A percentile compares a stretch with the other conserved stretches of the same genome.
Conservation (phyloP, 2,329 filamentous ascomycete species). For the Botryotinia convoluta region DNA sequence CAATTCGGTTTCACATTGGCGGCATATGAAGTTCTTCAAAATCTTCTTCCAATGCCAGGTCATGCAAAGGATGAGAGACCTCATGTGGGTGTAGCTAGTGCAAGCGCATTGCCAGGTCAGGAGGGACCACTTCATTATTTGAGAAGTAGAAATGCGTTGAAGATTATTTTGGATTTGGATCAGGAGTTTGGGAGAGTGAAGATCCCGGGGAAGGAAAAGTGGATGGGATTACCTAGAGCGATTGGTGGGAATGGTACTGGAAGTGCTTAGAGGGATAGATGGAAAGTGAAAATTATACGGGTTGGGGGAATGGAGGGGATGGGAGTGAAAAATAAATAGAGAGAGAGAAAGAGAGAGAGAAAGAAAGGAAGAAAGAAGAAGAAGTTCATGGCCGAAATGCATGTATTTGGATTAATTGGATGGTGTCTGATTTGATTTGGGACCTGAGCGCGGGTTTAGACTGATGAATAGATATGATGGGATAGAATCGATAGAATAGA, state of each 20-base stretch:
- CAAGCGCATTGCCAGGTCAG: slow-evolving; percentile 44
- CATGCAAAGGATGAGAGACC: slow-evolving; percentile 46
- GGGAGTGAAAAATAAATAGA: background rate
- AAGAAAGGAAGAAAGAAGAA: background rate
- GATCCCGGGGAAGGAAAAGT: slow-evolving; percentile 32
- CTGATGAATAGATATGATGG: slow-evolving; percentile 5
- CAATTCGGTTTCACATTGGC: slow-evolving; percentile 98
- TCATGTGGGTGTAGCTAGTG: slow-evolving; percentile 61
- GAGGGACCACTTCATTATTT: slow-evolving; percentile 52
- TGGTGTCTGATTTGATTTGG: background rate
- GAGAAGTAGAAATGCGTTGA: slow-evolving; percentile 83
- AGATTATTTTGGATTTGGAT: slow-evolving; percentile 92
- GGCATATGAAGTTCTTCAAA: slow-evolving; percentile 89
- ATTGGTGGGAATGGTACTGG: slow-evolving; percentile 30
- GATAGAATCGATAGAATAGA: background rate
- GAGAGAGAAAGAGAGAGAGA: no score
- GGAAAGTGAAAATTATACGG: background rate
- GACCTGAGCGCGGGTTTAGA: background rate
- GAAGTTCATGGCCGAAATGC: background rate
- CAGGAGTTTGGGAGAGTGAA: slow-evolving; percentile 73
- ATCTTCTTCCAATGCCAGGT: slow-evolving; percentile 74
- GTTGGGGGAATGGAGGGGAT: background rate
- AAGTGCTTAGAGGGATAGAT: background rate
- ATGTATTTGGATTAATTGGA: slow-evolving; percentile 1
- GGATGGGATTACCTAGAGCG: slow-evolving; percentile 33